Evolutionary conservation across 805 yeast species (phyloP).

Genomic region (Lachancea quebecensis): DNA sequence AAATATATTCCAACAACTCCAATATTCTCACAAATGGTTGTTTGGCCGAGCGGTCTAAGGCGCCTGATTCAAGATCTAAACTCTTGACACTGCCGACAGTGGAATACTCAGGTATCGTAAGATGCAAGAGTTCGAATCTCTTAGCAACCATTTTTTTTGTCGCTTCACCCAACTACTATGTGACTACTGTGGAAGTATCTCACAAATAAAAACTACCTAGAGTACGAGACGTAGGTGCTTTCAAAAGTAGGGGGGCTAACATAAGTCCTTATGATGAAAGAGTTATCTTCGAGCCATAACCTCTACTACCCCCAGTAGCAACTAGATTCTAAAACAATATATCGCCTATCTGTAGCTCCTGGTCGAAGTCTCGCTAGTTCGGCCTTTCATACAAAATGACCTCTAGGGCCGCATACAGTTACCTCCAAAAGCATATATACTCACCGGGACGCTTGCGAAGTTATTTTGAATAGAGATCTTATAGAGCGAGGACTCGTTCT

Average conservation of each 20-base stretch:
- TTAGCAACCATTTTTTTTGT: slow-evolving; percentile 21
- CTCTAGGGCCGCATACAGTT: no score
- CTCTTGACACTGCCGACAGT: slow-evolving; percentile 11
- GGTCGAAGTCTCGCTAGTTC: no score
- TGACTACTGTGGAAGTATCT: no score
- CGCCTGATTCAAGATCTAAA: slow-evolving; percentile 22
- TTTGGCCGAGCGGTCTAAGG: slow-evolving; percentile 28
- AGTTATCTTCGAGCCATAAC: background rate
- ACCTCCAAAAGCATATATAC: no score
- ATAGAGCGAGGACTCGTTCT: background rate
- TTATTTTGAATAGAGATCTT: background rate
- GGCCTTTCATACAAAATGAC: no score
- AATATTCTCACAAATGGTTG: slow-evolving; percentile 13
- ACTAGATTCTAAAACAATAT: background rate
- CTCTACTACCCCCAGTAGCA: background rate
- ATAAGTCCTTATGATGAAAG: background rate
- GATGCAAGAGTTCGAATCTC: slow-evolving; percentile 27
- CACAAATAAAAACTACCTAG: no score
- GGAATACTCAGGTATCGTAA: slow-evolving; percentile 25
- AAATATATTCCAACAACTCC: no score
- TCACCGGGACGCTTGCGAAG: background rate
- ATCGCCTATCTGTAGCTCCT: no score
- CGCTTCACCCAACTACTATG: no score
- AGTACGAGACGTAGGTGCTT: no score
- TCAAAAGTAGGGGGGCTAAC: no score